These are phyloP conservation scores for Cladophialophora psammophila DNA, from an alignment of 2,329 filamentous ascomycete species.

Conservation along the genomic window DNA sequence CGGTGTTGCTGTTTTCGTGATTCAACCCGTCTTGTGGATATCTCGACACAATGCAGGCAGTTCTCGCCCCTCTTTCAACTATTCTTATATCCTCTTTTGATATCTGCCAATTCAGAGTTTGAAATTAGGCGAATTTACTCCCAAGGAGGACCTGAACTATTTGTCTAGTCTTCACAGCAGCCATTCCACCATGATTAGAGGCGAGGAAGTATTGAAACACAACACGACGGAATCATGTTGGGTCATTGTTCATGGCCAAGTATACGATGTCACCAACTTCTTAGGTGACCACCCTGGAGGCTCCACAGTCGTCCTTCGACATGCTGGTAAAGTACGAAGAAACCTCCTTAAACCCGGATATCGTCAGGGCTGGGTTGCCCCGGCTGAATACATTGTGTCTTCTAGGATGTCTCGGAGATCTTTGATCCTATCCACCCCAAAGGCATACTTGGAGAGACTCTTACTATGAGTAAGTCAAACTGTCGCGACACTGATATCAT, in stretches of 20 bases:
- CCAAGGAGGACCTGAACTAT: not conserved
- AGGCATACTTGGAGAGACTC: slow-evolving; percentile 42
- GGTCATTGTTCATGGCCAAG: slow-evolving; percentile 81
- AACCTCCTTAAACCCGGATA: no score
- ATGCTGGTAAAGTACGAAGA: slow-evolving; percentile 68
- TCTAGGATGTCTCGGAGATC: slow-evolving; percentile 70
- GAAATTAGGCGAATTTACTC: no score
- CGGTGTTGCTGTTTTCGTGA: no score
- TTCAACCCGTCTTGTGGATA: no score
- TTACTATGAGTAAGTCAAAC: slow-evolving; percentile 53
- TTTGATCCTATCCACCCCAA: slow-evolving; percentile 32
- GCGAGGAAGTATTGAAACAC: slow-evolving; percentile 78
- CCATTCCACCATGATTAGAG: not conserved
- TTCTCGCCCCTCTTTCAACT: no score
- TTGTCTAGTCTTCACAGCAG: not conserved
- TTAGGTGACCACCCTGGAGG: slow-evolving; percentile 87
- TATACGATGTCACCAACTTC: slow-evolving; percentile 84
- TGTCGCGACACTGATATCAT: no score
- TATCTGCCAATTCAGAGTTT: no score
- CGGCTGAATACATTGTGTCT: not conserved
- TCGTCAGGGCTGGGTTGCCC: no score
- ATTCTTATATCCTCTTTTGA: no score
- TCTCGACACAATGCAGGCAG: no score
- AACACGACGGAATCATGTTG: slow-evolving; percentile 80
- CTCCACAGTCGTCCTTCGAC: slow-evolving; percentile 85